These are phyloP conservation scores for Globisporangium cederbergense DNA, from an alignment of 352 stramenopile species.

Conservation along the genomic window DNA sequence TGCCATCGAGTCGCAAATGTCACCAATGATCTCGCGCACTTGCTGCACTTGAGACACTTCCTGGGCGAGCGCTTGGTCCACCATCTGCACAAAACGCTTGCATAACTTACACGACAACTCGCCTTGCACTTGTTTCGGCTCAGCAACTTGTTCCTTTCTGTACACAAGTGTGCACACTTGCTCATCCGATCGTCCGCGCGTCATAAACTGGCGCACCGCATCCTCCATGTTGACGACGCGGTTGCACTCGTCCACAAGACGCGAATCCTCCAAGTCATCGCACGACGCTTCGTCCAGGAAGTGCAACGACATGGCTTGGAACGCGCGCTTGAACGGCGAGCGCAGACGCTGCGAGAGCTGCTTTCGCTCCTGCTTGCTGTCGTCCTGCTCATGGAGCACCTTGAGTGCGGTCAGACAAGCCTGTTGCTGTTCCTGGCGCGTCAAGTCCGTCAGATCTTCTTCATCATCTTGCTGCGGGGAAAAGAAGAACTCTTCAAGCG, in stretches of 20 bases:
- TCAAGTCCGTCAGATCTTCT: constrained; percentile 14
- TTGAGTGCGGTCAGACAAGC: constrained; percentile 50
- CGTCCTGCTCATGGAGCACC: constrained; percentile 41
- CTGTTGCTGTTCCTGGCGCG: constrained; percentile 24
- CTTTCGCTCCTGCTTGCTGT: constrained; percentile 26
- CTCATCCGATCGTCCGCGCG: constrained; percentile 33
- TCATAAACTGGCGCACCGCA: constrained; percentile 39
- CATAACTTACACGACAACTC: constrained; percentile 71
- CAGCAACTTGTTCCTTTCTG: constrained; percentile 12
- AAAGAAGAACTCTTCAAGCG: constrained; percentile 3
- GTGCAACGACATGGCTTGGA: constrained; percentile 39
- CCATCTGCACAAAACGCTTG: constrained; percentile 74
- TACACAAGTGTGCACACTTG: constrained; percentile 44
- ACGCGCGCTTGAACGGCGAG: constrained; percentile 34
- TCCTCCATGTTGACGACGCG: constrained; percentile 39
- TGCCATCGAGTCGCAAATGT: constrained; percentile 70
- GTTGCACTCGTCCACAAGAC: constrained; percentile 40
- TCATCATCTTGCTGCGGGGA: background rate
- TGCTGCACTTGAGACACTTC: constrained; percentile 60
- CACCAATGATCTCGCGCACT: constrained; percentile 68
- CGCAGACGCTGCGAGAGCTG: constrained; percentile 32
- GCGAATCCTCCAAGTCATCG: constrained; percentile 32
- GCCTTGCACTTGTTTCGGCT: constrained; percentile 22
- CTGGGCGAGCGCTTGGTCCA: constrained; percentile 51
- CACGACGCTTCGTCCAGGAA: constrained; percentile 47